Evolutionary conservation across 228 moss, liverwort and hornwort species (phyloP), one percentile per base, ranked within the genome.

Genomic region (Sphagnum magellanicum): DNA sequence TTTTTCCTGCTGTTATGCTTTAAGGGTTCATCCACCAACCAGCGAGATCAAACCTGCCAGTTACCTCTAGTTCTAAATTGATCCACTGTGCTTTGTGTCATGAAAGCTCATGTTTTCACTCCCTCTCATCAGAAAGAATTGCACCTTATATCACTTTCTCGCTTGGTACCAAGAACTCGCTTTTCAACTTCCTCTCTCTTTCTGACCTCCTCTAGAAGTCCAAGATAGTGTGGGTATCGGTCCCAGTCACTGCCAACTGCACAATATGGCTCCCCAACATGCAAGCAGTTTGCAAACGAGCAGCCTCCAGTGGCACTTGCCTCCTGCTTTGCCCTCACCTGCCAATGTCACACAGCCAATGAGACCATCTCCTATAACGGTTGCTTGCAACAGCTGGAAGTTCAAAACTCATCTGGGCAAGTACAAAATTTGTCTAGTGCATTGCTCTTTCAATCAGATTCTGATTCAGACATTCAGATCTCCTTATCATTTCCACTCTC

Each of bases 131-230:
- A 58, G 11, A 6, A 46, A 61, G 13, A 50, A 61, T 49, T 10
- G 65, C 65, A 91, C 95, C 96, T 93, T 63, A 98, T 80, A 71
- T 93, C 91, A 51, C 91, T 90, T 77, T 98, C 97, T 74, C 91
- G 85, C 78, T 98, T 98, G 52, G 97, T 98, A 66, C 97, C 97
- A 68, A 98, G 93, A 57, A 98, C 87, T 81, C 90, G 84, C 77
- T 98, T 98, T 71, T 98, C 91, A 64, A 98, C 93, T 74, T 86
- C 91, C 79, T 98, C 93, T 76, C 97, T 79, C 63, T 88, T 98
- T 16, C 83, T 80, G 63, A 98, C 79, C 76, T 98, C 97, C n/a
- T 90, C 91, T 9, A 93, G 83, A 70, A 98, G 74, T 62, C 86
- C 91, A 53, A 84, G 49, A 71, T 98, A 98, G 70, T 91, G 85